phyloP scores from a whole-genome alignment of 2,329 filamentous ascomycete species.

The Huntiella bhutanensis region DNA sequence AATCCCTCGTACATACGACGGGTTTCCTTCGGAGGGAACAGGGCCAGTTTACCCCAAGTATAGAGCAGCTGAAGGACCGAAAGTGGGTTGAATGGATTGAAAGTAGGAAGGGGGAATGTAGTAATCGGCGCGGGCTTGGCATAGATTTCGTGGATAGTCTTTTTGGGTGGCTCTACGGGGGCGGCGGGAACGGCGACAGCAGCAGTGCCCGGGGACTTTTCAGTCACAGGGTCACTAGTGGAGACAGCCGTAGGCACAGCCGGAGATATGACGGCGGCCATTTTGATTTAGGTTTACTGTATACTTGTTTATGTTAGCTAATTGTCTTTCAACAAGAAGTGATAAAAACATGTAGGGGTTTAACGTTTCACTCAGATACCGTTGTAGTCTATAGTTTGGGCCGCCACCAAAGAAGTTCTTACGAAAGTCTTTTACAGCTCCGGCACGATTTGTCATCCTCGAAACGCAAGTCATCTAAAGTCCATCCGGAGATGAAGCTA shows the following conservation, averaged over 20 bases:
- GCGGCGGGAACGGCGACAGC: not conserved
- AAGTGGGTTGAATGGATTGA: slow-evolving; percentile 83
- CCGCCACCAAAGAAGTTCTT: slow-evolving; percentile 12
- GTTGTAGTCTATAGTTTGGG: slow-evolving; percentile 68
- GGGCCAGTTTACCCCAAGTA: slow-evolving; percentile 54
- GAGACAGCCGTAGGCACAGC: slow-evolving; percentile 9
- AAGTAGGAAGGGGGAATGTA: slow-evolving; percentile 65
- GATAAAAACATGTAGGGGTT: slow-evolving; percentile 16
- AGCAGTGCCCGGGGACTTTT: not conserved
- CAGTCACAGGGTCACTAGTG: slow-evolving; percentile 6
- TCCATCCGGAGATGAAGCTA: no score
- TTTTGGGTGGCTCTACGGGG: slow-evolving; percentile 15
- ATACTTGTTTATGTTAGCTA: not conserved
- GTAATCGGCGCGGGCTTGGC: slow-evolving; percentile 61
- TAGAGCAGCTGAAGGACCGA: slow-evolving; percentile 68
- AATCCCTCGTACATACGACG: slow-evolving; percentile 48
- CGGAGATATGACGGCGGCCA: slow-evolving; percentile 1
- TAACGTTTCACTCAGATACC: slow-evolving; percentile 54
- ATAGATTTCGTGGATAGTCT: slow-evolving; percentile 54
- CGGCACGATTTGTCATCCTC: slow-evolving; percentile 39
- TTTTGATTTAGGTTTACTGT: slow-evolving; percentile 7
- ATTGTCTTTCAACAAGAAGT: not conserved
- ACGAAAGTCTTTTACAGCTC: slow-evolving; percentile 12
- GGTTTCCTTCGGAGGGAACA: slow-evolving; percentile 47
- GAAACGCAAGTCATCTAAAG: slow-evolving; percentile 13